Evolutionary conservation across 805 yeast genomes (phyloP).

Genomic region (Sugiyamaella americana): DNA sequence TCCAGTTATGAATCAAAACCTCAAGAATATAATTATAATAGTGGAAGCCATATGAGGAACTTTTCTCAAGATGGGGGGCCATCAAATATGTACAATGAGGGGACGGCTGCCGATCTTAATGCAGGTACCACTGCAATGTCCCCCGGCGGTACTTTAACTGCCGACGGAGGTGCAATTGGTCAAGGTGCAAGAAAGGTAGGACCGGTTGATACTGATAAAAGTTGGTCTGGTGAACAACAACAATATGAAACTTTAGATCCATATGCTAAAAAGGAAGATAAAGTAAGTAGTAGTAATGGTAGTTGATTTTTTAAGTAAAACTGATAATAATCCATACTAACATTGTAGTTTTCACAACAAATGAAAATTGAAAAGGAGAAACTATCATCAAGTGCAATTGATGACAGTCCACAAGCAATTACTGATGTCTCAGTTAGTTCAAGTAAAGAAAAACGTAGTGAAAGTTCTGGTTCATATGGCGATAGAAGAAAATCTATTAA

Average conservation of each 20-base stretch:
- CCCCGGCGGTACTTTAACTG: slow-evolving; percentile 1
- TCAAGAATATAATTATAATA: not conserved
- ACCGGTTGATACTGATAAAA: slow-evolving; percentile 6
- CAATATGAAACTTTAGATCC: too few relatives aligned
- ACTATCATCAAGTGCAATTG: slow-evolving; percentile 3
- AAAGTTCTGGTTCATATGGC: not conserved
- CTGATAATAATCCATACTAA: too few relatives aligned
- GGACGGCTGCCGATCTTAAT: too few relatives aligned
- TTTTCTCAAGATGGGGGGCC: too few relatives aligned
- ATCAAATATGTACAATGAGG: too few relatives aligned
- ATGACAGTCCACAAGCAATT: not conserved
- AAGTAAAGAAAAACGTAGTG: not conserved
- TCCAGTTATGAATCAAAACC: not conserved
- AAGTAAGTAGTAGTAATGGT: too few relatives aligned
- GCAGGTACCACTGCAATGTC: not conserved
- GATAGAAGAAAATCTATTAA: slow-evolving; percentile 8
- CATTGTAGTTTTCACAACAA: too few relatives aligned
- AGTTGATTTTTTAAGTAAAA: too few relatives aligned
- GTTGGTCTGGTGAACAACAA: slow-evolving; percentile 6
- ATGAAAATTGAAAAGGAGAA: too few relatives aligned
- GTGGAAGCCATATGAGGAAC: too few relatives aligned
- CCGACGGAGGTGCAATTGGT: not conserved
- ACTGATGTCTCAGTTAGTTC: not conserved
- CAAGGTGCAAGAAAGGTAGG: slow-evolving; percentile 9
- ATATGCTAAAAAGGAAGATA: too few relatives aligned